These are phyloP conservation scores for Coix lacrymajobi DNA, from an alignment of 176 grass and related monocot species.

Conservation along the genomic window DNA sequence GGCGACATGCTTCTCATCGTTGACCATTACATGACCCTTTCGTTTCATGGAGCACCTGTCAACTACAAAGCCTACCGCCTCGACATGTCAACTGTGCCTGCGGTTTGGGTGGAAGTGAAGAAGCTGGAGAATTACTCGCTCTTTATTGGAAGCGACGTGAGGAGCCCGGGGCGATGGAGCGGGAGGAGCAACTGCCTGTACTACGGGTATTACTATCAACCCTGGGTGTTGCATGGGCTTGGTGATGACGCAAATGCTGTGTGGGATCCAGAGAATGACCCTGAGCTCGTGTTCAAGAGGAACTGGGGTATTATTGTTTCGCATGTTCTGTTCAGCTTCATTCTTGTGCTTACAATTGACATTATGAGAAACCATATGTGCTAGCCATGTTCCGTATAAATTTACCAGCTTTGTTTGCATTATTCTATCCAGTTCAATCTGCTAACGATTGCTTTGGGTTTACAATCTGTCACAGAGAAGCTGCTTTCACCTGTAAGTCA, in stretches of 20 bases:
- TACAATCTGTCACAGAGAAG: background rate
- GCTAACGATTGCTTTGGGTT: background rate
- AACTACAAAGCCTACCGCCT: conserved; percentile 11
- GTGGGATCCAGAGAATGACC: background rate
- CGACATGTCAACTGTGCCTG: conserved; percentile 13
- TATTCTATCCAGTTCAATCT: background rate
- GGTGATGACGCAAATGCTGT: background rate
- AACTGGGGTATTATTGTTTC: too few species aligned
- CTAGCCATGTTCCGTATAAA: background rate
- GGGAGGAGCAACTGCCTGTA: conserved; percentile 48
- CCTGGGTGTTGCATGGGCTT: conserved; percentile 9
- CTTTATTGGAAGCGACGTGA: conserved; percentile 14
- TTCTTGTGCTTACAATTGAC: background rate
- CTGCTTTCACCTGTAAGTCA: background rate
- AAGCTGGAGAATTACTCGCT: conserved; percentile 37
- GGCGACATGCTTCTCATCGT: conserved; percentile 39
- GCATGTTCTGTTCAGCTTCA: too few species aligned
- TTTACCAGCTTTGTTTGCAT: background rate
- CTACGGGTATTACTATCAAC: background rate
- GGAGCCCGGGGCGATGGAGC: conserved; percentile 29
- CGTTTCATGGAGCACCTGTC: background rate
- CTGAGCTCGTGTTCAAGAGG: background rate
- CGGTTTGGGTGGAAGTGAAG: conserved; percentile 23
- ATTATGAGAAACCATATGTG: background rate
- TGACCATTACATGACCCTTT: background rate